Percentiles rank a stretch among this genome's conserved stretches.
Conservation (phyloP, 1,284 basidiomycete species). For the Cryptococcus amylolentus region DNA sequence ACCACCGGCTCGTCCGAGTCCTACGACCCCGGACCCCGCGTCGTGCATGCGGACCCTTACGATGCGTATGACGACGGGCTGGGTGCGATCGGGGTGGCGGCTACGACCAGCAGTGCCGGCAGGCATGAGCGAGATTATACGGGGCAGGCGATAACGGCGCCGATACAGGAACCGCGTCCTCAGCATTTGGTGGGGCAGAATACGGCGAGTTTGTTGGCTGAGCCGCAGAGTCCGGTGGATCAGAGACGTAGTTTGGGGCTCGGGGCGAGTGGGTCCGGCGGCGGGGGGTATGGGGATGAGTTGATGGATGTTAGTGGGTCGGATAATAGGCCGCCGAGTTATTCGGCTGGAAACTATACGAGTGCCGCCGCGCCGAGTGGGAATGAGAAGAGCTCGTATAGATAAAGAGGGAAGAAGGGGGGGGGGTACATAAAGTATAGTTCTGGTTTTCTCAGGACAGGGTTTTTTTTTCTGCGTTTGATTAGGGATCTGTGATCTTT, state of each 20-base stretch:
- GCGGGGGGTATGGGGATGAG: slow-evolving; percentile 1
- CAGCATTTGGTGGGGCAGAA: slow-evolving; percentile 11
- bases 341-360: slow-evolving; percentile 13
- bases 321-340: slow-evolving; percentile 14
- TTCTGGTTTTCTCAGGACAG: too few species aligned
- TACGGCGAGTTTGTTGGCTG: slow-evolving; percentile 3
- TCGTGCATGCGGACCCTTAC: slow-evolving; percentile 20
- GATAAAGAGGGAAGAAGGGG: neutral
- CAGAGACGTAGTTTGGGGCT: neutral
- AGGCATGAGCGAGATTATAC: slow-evolving; percentile 29
- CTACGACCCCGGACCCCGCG: slow-evolving; percentile 17
- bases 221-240: slow-evolving; percentile 3
- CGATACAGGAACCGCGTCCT: slow-evolving; percentile 13
- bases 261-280: neutral
- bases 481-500: too few species aligned
- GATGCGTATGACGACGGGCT: slow-evolving; percentile 30
- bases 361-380: neutral
- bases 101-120: slow-evolving; percentile 15
- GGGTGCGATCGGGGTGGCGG: slow-evolving; percentile 37
- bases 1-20: slow-evolving; percentile 14
- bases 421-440: too few species aligned
- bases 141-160: slow-evolving; percentile 7
- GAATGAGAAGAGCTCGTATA: slow-evolving; percentile 15
- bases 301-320: neutral
- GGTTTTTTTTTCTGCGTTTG: too few species aligned